phyloP scores from a whole-genome alignment of 805 yeast species.

The Tetrapisispora fleetii region DNA sequence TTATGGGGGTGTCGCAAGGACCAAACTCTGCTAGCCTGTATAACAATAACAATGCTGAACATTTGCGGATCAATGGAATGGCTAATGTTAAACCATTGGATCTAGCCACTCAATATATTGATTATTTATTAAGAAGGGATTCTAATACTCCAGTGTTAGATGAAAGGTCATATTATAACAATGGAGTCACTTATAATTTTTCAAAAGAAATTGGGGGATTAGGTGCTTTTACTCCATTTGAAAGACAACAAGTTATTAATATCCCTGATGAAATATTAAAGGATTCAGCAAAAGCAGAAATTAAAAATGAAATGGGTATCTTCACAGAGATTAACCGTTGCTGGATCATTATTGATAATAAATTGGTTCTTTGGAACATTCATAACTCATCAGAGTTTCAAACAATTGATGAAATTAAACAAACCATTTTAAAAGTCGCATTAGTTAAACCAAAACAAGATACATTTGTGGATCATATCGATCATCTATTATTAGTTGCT shows the following conservation, averaged over 20 bases:
- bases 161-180: conserved; percentile 38
- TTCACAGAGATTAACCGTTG: conserved; percentile 71
- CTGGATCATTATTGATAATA: conserved; percentile 79
- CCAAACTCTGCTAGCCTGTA: not conserved
- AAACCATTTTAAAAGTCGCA: conserved; percentile 65
- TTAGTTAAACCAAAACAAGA: conserved; percentile 74
- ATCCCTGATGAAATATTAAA: conserved; percentile 76
- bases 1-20: not conserved
- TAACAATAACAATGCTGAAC: conserved; percentile 17
- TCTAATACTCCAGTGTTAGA: conserved; percentile 47
- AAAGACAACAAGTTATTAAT: conserved; percentile 52
- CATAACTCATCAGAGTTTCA: conserved; percentile 53
- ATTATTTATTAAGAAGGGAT: conserved; percentile 48
- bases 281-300: conserved; percentile 57
- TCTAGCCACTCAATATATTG: conserved; percentile 55
- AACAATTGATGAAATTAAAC: conserved; percentile 72
- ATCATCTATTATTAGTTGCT: conserved; percentile 61
- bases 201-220: conserved; percentile 38
- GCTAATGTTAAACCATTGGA: conserved; percentile 33
- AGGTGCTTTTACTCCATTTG: conserved; percentile 62
- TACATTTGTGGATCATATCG: conserved; percentile 71
- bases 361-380: conserved; percentile 78
- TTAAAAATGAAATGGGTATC: conserved; percentile 69
- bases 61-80: conserved; percentile 24
- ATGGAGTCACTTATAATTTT: conserved; percentile 60